phyloP scores from a whole-genome alignment of 164 flowering plant species.

The Saururus chinensis region DNA sequence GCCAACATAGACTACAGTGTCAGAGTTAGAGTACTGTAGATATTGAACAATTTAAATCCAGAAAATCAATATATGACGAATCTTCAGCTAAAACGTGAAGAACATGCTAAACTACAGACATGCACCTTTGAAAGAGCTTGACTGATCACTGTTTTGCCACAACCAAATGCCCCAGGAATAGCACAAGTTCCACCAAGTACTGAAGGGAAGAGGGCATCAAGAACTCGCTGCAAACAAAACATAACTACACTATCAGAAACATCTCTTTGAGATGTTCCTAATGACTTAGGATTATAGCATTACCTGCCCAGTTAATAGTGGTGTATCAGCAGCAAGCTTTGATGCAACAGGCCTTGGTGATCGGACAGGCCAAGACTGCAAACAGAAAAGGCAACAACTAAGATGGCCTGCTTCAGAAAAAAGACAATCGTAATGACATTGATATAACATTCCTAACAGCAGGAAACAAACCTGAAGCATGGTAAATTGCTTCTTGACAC shows the following conservation, averaged over 20 bases:
- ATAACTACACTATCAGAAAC: constrained; percentile 9
- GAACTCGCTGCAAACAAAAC: constrained; percentile 70
- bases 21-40: constrained; percentile 95
- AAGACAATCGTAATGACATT: neutral
- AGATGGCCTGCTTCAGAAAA: neutral
- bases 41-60: constrained; percentile 4
- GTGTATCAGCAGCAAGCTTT: constrained; percentile 98
- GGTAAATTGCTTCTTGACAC: constrained; percentile 78
- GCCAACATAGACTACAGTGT: constrained; percentile 98
- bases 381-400: constrained; percentile 4
- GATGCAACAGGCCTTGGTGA: constrained; percentile 95
- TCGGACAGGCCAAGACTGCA: constrained; percentile 98
- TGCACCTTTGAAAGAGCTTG: constrained; percentile 97
- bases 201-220: constrained; percentile 98
- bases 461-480: constrained; percentile 87
- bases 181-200: constrained; percentile 99
- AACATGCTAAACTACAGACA: too few species aligned
- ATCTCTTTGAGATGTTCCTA: neutral
- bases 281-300: neutral
- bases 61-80: neutral
- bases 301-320: constrained; percentile 98
- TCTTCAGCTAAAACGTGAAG: neutral
- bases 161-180: constrained; percentile 99
- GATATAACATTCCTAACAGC: neutral
- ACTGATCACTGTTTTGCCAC: constrained; percentile 99